Evolutionary conservation across 2,329 filamentous ascomycete genomes (phyloP).

Genomic region (Stagonosporopsis rhizophila): DNA sequence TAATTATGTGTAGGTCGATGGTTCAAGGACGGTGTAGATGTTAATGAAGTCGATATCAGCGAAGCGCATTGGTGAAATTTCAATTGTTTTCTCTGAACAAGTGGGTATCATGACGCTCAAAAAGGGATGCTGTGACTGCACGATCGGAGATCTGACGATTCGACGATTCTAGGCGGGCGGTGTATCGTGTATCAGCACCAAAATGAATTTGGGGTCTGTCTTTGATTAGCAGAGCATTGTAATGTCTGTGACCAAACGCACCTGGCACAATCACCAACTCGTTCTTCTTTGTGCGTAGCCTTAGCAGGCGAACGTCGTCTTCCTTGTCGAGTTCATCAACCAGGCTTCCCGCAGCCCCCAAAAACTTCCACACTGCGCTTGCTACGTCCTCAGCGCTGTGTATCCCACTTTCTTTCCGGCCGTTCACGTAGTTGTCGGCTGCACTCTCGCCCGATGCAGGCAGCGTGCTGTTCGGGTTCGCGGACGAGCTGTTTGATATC

Average conservation of each 20-base stretch:
- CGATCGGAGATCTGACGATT: neutral
- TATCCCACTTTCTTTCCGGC: slow-evolving; percentile 54
- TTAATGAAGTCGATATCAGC: slow-evolving; percentile 69
- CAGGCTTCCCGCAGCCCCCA: slow-evolving; percentile 71
- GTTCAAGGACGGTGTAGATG: slow-evolving; percentile 73
- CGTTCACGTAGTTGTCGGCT: slow-evolving; percentile 42
- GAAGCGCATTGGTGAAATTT: slow-evolving; percentile 68
- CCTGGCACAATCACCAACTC: slow-evolving; percentile 82
- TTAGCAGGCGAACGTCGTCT: slow-evolving; percentile 78
- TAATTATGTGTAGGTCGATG: slow-evolving; percentile 61
- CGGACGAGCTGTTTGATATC: slow-evolving; percentile 64
- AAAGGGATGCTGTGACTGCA: slow-evolving; percentile 6
- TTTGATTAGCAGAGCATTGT: slow-evolving; percentile 22
- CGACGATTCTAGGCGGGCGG: slow-evolving; percentile 63
- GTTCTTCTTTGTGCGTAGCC: slow-evolving; percentile 82
- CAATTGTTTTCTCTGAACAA: neutral
- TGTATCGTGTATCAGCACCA: slow-evolving; percentile 84
- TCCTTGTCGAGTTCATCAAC: slow-evolving; percentile 77
- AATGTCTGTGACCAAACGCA: slow-evolving; percentile 32
- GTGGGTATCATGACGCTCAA: slow-evolving; percentile 36
- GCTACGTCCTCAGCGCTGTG: slow-evolving; percentile 76
- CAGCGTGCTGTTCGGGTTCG: slow-evolving; percentile 52
- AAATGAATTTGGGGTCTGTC: slow-evolving; percentile 74
- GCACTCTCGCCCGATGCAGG: slow-evolving; percentile 44
- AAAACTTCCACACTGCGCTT: slow-evolving; percentile 76